These are phyloP conservation scores for Deuterostichococcus epilithicus DNA, from an alignment of 139 green algal genomes.

Conservation along the genomic window DNA sequence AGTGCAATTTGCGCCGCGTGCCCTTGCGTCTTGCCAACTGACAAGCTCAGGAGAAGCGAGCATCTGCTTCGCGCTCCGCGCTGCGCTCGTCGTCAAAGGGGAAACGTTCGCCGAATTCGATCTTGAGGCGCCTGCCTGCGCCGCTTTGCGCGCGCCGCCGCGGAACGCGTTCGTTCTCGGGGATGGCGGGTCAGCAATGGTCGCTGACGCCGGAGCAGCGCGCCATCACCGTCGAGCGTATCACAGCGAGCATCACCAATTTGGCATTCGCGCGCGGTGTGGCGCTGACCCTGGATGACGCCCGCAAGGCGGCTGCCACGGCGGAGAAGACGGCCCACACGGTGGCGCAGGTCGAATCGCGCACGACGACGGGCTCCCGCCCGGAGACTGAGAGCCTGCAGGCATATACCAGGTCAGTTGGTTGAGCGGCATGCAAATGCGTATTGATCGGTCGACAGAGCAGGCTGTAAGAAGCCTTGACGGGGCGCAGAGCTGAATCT, in stretches of 20 bases:
- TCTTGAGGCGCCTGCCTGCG: no score
- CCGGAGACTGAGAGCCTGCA: slow-evolving; percentile 38
- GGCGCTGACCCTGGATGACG: slow-evolving; percentile 41
- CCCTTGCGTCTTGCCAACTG: no score
- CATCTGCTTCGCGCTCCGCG: no score
- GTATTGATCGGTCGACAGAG: no score
- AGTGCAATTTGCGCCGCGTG: no score
- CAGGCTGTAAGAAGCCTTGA: not conserved
- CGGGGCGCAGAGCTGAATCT: not conserved
- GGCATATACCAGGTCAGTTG: slow-evolving; percentile 46
- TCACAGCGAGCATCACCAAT: slow-evolving; percentile 50
- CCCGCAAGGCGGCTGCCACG: slow-evolving; percentile 26
- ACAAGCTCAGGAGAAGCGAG: no score
- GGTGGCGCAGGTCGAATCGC: slow-evolving; percentile 65
- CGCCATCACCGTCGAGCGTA: slow-evolving; percentile 48
- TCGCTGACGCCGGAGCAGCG: slow-evolving; percentile 47
- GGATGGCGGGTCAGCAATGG: slow-evolving; percentile 43
- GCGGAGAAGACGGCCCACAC: slow-evolving; percentile 82
- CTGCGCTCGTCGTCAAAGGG: no score
- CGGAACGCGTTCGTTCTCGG: no score
- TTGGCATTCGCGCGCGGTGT: slow-evolving; percentile 55
- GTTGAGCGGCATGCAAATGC: no score
- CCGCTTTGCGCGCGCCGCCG: no score
- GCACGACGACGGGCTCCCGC: slow-evolving; percentile 73
- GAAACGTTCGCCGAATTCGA: no score